phyloP scores from a whole-genome alignment of 2,329 filamentous ascomycete species.

The Lasiodiplodia hormozganensis region DNA sequence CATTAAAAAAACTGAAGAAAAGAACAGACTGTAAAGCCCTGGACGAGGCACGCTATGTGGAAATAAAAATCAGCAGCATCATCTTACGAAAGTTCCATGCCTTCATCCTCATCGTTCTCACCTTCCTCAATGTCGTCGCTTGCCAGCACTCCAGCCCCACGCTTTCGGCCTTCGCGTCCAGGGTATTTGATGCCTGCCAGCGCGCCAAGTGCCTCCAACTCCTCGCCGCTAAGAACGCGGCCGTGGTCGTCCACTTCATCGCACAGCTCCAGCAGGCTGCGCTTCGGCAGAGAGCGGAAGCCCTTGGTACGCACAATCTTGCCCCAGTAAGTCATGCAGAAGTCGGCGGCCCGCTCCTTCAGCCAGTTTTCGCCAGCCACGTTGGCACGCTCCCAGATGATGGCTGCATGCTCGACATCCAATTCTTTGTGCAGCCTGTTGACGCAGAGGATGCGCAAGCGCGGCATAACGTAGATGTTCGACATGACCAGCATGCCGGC shows the following conservation, averaged over 20 bases:
- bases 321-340: constrained; percentile 94
- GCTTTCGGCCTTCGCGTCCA: constrained; percentile 49
- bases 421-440: constrained; percentile 89
- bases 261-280: constrained; percentile 85
- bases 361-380: constrained; percentile 94
- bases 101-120: constrained; percentile 52
- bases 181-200: constrained; percentile 54
- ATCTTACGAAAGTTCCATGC: constrained; percentile 49
- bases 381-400: constrained; percentile 93
- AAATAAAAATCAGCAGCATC: constrained; percentile 19
- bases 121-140: constrained; percentile 52
- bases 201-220: constrained; percentile 69
- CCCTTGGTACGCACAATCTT: constrained; percentile 88
- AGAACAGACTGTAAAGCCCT: neutral
- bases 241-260: constrained; percentile 94
- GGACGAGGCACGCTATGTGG: neutral
- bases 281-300: constrained; percentile 80
- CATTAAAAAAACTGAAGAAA: neutral
- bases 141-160: constrained; percentile 48
- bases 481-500: constrained; percentile 96
- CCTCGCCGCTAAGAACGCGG: constrained; percentile 86
- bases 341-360: constrained; percentile 82
- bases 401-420: constrained; percentile 91
- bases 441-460: constrained; percentile 87
- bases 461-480: constrained; percentile 96